These are phyloP conservation scores for Gossypium turneri DNA, from an alignment of 345 rosid genomes.

Conservation along the genomic window DNA sequence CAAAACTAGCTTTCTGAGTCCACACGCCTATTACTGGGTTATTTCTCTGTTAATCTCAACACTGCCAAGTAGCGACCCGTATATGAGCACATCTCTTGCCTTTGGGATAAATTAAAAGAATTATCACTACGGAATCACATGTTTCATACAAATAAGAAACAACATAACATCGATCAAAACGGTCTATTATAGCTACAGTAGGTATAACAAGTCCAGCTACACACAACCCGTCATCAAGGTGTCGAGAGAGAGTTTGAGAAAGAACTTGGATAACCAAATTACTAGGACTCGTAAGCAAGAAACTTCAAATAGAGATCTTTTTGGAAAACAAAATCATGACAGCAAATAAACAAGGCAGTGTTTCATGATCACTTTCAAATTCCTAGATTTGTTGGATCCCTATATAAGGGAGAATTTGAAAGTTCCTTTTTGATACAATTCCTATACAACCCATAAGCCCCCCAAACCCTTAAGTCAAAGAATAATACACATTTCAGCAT, in stretches of 20 bases:
- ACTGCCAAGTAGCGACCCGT: background rate
- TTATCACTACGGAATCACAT: background rate
- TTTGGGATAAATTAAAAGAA: background rate
- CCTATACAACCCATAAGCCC: too few species aligned
- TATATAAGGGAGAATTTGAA: too few species aligned
- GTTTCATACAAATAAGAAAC: background rate
- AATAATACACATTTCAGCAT: too few species aligned
- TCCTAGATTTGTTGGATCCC: too few species aligned
- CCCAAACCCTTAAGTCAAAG: too few species aligned
- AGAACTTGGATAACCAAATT: background rate
- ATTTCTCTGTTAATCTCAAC: background rate
- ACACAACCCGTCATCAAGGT: background rate
- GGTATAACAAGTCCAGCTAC: background rate
- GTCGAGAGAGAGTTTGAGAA: background rate
- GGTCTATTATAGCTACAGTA: background rate
- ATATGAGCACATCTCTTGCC: background rate
- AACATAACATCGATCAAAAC: background rate
- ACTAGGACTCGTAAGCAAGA: background rate
- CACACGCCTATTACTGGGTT: background rate
- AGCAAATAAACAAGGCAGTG: background rate
- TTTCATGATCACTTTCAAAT: too few species aligned
- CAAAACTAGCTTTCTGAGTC: background rate
- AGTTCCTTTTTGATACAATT: too few species aligned
- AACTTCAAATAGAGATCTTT: background rate
- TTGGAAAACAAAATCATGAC: background rate